Evolutionary conservation across 768 basidiomycete genomes (phyloP).

Genomic region (Filobasidium floriforme): DNA sequence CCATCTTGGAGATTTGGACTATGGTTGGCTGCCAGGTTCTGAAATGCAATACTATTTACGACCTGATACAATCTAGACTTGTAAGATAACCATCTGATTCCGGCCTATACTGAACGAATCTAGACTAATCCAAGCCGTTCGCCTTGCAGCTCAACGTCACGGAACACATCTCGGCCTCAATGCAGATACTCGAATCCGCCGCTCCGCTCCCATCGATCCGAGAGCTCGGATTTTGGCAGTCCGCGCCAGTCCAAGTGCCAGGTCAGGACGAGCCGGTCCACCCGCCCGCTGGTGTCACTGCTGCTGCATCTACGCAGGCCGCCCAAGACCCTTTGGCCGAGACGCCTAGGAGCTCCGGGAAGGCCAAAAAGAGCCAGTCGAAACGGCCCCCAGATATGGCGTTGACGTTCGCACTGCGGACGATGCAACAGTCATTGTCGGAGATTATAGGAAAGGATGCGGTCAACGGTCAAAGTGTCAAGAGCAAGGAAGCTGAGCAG

Average conservation of each 20-base stretch:
- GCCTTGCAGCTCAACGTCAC: slow-evolving; percentile 7
- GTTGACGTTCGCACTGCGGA: slow-evolving; percentile 13
- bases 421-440: slow-evolving; percentile 11
- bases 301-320: not conserved
- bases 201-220: slow-evolving; percentile 6
- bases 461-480: not conserved
- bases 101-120: not conserved
- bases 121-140: not conserved
- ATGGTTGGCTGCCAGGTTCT: slow-evolving; percentile 7
- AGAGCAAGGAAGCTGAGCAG: slow-evolving; percentile 11
- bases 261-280: slow-evolving; percentile 5
- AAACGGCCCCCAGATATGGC: slow-evolving; percentile 12
- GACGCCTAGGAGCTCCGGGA: not conserved
- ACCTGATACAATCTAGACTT: slow-evolving; percentile 11
- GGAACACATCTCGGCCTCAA: slow-evolving; percentile 10
- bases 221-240: slow-evolving; percentile 20
- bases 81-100: not conserved
- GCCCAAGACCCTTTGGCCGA: not conserved
- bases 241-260: slow-evolving; percentile 9
- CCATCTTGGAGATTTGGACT: slow-evolving; percentile 12
- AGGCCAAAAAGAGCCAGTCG: slow-evolving; percentile 6
- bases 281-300: not conserved
- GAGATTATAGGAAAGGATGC: not conserved
- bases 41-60: slow-evolving; percentile 18
- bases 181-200: slow-evolving; percentile 2